Base-by-base conservation (phyloP, 2,329 filamentous ascomycete genomes). In the Cercospora zeina region DNA sequence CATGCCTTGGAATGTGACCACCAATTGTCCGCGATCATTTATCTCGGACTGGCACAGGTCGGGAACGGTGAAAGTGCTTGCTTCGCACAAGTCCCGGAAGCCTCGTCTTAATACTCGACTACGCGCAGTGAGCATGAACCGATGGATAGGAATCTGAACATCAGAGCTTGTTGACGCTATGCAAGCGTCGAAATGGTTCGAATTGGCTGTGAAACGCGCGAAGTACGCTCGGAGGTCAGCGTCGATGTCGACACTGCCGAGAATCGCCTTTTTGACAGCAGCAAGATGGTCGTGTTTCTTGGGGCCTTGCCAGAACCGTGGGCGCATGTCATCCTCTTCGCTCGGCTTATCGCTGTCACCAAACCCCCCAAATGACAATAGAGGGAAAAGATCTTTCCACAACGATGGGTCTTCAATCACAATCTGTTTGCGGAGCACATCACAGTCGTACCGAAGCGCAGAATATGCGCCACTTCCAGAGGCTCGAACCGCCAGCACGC, bases 401-500 rank as follows among this genome's bases (percentile, higher is more conserved):
- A 97, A 77, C 0, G 81, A 85, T 61, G 86, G 85, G n/a, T 83
- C 81, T 34, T 84, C 81, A 33, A 96, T 82, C 9, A 80, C 77
- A 37, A 96, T 86, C 66, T 87, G 83, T 21, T 89, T 86, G 56
- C 85, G 87, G 59, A 93, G 90, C 30, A 96, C 87, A 71, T 93
- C 87, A 65, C 87, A 91, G 70, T 97, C 93, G 71, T 89, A 89
- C 51, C 95, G 87, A 50, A 96, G 84, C 2, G 91, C 92, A 34
- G 91, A 90, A 78, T 93, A 97, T 0, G 93, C 90, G 4, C 95
- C 95, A 76, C 90, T 96, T 0, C 89, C 85, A 34, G 95, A 97
- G 69, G 92, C 93, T 67, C 92, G 85, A 7, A 97, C 93, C 3
- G 88, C 87, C 33, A 89, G 83, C 13, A 96, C 91, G 36, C 92